Evolutionary conservation across 345 rosid genomes (phyloP).

Genomic region (Citrus sp.): DNA sequence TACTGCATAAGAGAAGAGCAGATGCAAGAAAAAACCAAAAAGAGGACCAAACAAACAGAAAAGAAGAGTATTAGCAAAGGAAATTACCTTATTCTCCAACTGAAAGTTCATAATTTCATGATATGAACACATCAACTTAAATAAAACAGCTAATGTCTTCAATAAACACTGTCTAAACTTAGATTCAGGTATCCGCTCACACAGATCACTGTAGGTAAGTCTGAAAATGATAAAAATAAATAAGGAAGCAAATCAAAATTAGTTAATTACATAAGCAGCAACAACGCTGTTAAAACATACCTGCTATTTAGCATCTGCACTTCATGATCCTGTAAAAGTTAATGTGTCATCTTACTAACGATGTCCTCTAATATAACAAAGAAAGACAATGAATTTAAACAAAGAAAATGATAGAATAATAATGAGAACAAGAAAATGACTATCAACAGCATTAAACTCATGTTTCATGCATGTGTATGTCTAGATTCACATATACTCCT

Average conservation of each 20-base stretch:
- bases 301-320: conserved; percentile 60
- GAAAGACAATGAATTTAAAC: neutral
- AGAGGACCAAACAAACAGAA: neutral
- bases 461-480: neutral
- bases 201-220: conserved; percentile 96
- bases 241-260: conserved; percentile 19
- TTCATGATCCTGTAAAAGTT: conserved; percentile 68
- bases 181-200: conserved; percentile 92
- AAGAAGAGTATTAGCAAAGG: conserved; percentile 12
- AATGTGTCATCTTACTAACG: conserved; percentile 9
- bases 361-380: conserved; percentile 10
- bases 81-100: conserved; percentile 58
- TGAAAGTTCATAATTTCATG: conserved; percentile 81
- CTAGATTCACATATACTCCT: neutral
- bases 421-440: conserved; percentile 3
- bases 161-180: conserved; percentile 89
- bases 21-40: conserved; percentile 4
- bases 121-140: conserved; percentile 85
- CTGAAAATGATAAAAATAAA: conserved; percentile 44
- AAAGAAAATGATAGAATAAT: neutral
- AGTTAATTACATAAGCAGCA: neutral
- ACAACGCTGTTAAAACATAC: conserved; percentile 38
- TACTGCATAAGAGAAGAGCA: neutral
- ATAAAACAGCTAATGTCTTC: conserved; percentile 78
- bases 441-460: neutral